Conservation (phyloP, 1,284 basidiomycete genomes). For the Ustilago vetiveriae region DNA sequence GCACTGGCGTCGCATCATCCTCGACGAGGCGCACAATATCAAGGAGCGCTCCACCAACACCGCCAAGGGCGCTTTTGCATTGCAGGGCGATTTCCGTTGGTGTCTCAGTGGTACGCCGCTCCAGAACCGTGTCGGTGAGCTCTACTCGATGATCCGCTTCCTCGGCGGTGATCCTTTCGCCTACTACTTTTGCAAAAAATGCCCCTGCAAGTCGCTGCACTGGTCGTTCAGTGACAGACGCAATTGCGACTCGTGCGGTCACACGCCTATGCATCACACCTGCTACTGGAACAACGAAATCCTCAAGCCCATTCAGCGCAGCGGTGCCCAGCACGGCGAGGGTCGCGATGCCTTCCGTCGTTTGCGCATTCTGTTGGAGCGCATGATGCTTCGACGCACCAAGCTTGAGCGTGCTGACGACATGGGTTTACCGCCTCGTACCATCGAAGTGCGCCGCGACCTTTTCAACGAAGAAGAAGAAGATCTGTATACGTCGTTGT, state of each 20-base stretch:
- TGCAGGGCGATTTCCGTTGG: slow-evolving; percentile 85
- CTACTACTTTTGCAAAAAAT: slow-evolving; percentile 75
- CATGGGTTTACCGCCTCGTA: slow-evolving; percentile 93
- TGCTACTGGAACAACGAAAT: slow-evolving; percentile 68
- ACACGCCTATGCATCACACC: slow-evolving; percentile 93
- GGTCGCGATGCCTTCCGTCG: slow-evolving; percentile 61
- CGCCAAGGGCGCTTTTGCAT: slow-evolving; percentile 91
- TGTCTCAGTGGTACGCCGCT: slow-evolving; percentile 96
- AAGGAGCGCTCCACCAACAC: slow-evolving; percentile 90
- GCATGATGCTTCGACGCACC: slow-evolving; percentile 86
- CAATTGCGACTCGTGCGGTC: slow-evolving; percentile 88
- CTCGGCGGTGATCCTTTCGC: slow-evolving; percentile 55
- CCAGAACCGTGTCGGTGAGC: slow-evolving; percentile 85
- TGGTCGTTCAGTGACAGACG: slow-evolving; percentile 87
- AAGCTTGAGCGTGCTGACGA: slow-evolving; percentile 95
- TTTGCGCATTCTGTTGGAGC: slow-evolving; percentile 77
- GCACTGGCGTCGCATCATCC: slow-evolving; percentile 81
- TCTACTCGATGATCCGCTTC: slow-evolving; percentile 85
- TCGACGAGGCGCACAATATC: slow-evolving; percentile 97
- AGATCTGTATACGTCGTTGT: slow-evolving; percentile 90
- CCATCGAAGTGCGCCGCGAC: slow-evolving; percentile 86
- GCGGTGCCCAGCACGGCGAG: slow-evolving; percentile 58
- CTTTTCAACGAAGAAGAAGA: slow-evolving; percentile 97
- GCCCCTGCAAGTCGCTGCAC: slow-evolving; percentile 86
- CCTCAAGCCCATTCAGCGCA: slow-evolving; percentile 64